These are phyloP conservation scores for Alternaria metachromatica DNA, from an alignment of 2,329 filamentous ascomycete species.

Conservation along the genomic window DNA sequence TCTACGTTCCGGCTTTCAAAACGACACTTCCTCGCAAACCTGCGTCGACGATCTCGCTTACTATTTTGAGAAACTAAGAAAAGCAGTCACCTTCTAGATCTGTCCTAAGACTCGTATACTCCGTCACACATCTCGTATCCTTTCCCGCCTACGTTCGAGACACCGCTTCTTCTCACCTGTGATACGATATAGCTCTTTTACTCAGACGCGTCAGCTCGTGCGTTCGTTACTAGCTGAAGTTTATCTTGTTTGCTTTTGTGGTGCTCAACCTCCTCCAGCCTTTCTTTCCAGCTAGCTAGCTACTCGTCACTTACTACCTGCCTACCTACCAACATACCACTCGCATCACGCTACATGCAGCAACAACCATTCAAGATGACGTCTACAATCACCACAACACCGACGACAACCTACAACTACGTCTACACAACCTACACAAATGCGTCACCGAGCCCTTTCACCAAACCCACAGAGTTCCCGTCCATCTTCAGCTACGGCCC, in stretches of 20 bases:
- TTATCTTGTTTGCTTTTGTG: neutral
- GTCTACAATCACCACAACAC: neutral
- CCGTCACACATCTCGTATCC: neutral
- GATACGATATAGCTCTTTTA: neutral
- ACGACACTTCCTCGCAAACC: neutral
- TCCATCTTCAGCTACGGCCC: slow-evolving; percentile 19
- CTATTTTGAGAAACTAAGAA: neutral
- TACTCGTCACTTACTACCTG: neutral
- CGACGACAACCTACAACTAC: slow-evolving; percentile 21
- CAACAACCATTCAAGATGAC: slow-evolving; percentile 1
- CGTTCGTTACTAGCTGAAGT: neutral
- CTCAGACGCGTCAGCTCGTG: neutral
- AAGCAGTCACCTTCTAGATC: neutral
- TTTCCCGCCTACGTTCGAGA: neutral
- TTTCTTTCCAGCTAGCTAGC: neutral
- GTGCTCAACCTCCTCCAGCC: neutral
- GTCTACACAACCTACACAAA: slow-evolving; percentile 22
- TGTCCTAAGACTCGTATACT: neutral
- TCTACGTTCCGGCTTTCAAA: neutral
- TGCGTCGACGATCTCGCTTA: neutral
- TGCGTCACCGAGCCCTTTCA: slow-evolving; percentile 12
- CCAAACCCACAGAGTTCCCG: slow-evolving; percentile 15
- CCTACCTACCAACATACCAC: neutral
- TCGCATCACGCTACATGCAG: neutral
- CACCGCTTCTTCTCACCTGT: neutral